A percentile compares a stretch with the other conserved stretches of the same genome.
phyloP scores from a whole-genome alignment of 495 filamentous ascomycete genomes.

The Podospora pseudopauciseta region DNA sequence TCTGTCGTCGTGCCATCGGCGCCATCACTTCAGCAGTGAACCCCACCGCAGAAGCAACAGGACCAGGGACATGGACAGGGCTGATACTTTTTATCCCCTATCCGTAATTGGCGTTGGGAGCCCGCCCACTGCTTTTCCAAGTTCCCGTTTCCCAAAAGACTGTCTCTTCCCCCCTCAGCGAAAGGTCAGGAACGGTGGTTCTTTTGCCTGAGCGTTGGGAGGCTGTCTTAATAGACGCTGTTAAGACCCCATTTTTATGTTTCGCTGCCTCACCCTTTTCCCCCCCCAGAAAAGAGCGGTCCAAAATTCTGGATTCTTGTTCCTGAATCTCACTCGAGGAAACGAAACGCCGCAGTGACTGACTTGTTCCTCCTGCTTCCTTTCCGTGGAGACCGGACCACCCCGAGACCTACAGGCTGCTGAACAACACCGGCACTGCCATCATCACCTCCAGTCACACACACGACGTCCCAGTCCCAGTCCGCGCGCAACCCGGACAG shows the following conservation, averaged over 20 bases:
- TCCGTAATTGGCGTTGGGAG: conserved; percentile 2
- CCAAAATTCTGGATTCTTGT: background rate
- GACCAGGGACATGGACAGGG: conserved; percentile 6
- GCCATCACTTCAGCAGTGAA: conserved; percentile 1
- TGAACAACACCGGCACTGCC: background rate
- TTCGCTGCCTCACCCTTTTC: background rate
- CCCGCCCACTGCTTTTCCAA: conserved; percentile 3
- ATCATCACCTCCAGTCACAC: conserved; percentile 1
- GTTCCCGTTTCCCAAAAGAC: background rate
- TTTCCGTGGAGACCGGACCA: background rate
- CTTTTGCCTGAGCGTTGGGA: background rate
- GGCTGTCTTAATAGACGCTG: background rate
- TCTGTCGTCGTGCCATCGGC: background rate
- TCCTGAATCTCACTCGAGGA: background rate
- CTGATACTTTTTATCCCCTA: background rate
- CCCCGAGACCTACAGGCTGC: background rate
- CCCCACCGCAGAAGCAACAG: conserved; percentile 13
- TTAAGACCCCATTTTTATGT: background rate
- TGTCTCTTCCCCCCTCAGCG: conserved; percentile 1
- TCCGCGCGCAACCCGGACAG: background rate
- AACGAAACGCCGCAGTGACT: conserved; percentile 3
- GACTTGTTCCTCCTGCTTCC: background rate
- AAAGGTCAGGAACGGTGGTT: background rate
- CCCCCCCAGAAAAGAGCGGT: background rate
- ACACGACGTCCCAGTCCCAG: background rate